phyloP scores from a whole-genome alignment of 805 yeast species.

The Candida berthetii region DNA sequence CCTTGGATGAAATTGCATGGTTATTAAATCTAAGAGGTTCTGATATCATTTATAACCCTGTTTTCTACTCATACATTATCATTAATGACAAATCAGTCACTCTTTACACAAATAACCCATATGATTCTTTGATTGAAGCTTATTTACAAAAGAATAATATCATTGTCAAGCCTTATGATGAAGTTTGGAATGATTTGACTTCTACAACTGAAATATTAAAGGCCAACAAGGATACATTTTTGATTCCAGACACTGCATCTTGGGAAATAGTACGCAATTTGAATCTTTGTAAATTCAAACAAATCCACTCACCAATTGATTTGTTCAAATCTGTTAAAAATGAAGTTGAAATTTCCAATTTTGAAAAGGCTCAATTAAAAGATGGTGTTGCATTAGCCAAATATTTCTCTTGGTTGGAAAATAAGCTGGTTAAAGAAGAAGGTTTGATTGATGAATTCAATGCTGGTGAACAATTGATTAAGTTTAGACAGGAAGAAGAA shows the following conservation, averaged over 20 bases:
- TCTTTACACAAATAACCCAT: constrained; percentile 47
- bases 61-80: constrained; percentile 63
- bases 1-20: constrained; percentile 91
- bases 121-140: constrained; percentile 28
- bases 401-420: constrained; percentile 80
- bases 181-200: constrained; percentile 53
- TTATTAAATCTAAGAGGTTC: constrained; percentile 75
- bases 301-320: constrained; percentile 54
- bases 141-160: constrained; percentile 41
- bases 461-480: constrained; percentile 54
- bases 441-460: constrained; percentile 54
- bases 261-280: constrained; percentile 62
- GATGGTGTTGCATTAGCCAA: constrained; percentile 77
- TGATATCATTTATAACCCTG: constrained; percentile 83
- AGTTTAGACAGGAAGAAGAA: constrained; percentile 46
- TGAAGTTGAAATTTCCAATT: constrained; percentile 61
- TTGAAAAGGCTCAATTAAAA: constrained; percentile 68
- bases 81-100: constrained; percentile 36
- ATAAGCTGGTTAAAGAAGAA: constrained; percentile 36
- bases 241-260: constrained; percentile 52
- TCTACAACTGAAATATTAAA: constrained; percentile 14
- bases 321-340: constrained; percentile 75
- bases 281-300: constrained; percentile 28
- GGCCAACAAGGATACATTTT: constrained; percentile 25
- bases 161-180: constrained; percentile 43